Evolutionary conservation across 2,329 filamentous ascomycete genomes (phyloP).

Genomic region (Xylaria sp.): DNA sequence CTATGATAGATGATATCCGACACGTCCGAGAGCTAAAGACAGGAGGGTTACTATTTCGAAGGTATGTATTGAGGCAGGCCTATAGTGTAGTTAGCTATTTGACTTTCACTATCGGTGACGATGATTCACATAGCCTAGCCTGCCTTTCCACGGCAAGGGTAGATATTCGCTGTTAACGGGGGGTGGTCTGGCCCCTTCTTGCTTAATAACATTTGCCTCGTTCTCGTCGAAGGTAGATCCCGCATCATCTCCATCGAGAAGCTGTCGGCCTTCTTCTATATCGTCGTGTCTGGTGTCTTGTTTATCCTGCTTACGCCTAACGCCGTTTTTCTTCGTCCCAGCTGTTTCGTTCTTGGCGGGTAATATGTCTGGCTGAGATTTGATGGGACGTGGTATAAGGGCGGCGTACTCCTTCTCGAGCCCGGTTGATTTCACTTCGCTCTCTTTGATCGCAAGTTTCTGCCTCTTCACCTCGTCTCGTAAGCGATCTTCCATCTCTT

Average conservation of each 20-base stretch:
- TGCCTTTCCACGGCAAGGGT: slow-evolving; percentile 89
- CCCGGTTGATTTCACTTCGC: slow-evolving; percentile 5
- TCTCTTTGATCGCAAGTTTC: slow-evolving; percentile 59
- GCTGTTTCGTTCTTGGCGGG: slow-evolving; percentile 14
- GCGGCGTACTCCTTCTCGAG: slow-evolving; percentile 54
- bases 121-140: slow-evolving; percentile 82
- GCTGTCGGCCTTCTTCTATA: not conserved
- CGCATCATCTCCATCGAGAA: slow-evolving; percentile 24
- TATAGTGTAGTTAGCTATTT: slow-evolving; percentile 45
- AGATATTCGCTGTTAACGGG: slow-evolving; percentile 85
- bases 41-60: slow-evolving; percentile 82
- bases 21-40: slow-evolving; percentile 94
- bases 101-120: not conserved
- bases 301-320: not conserved
- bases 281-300: not conserved
- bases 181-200: slow-evolving; percentile 67
- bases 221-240: slow-evolving; percentile 36
- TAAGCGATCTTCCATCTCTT: slow-evolving; percentile 62
- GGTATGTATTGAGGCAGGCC: slow-evolving; percentile 94
- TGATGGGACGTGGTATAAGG: slow-evolving; percentile 40
- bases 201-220: slow-evolving; percentile 40
- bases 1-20: slow-evolving; percentile 88
- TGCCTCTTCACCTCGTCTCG: slow-evolving; percentile 58
- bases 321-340: not conserved
- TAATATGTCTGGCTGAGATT: slow-evolving; percentile 28